phyloP scores from a whole-genome alignment of 306 rosid genomes.

The Cucurbita argyrosperma region DNA sequence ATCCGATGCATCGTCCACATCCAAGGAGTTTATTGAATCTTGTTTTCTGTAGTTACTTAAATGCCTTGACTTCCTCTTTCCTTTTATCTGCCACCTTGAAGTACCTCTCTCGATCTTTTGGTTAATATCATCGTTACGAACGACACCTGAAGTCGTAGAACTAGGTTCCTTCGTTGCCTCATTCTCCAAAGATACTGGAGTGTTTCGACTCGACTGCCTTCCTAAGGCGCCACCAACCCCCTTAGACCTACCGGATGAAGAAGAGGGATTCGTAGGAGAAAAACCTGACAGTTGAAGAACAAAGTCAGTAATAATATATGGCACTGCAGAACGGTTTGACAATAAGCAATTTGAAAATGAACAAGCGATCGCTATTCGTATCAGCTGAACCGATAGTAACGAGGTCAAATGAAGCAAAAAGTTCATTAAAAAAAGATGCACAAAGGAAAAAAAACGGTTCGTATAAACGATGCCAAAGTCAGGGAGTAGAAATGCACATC shows the following conservation, averaged over 20 bases:
- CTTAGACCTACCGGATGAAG: slow-evolving; percentile 42
- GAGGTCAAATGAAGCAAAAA: background rate
- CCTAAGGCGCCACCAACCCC: slow-evolving; percentile 22
- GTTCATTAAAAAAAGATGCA: background rate
- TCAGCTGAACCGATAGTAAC: background rate
- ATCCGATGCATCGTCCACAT: slow-evolving; percentile 36
- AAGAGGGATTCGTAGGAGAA: slow-evolving; percentile 27
- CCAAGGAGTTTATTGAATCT: slow-evolving; percentile 30
- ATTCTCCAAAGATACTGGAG: slow-evolving; percentile 28
- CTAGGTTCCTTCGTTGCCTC: slow-evolving; percentile 38
- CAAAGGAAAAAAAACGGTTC: background rate
- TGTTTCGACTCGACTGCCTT: slow-evolving; percentile 33
- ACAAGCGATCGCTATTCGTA: background rate
- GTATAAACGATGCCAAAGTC: background rate
- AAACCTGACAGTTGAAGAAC: slow-evolving; percentile 28
- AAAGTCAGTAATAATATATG: background rate
- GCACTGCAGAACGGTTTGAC: background rate
- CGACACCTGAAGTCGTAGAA: slow-evolving; percentile 29
- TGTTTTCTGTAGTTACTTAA: slow-evolving; percentile 41
- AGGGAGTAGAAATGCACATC: background rate
- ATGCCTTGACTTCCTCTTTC: slow-evolving; percentile 87
- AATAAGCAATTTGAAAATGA: background rate
- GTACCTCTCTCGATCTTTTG: slow-evolving; percentile 48
- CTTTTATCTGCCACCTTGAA: slow-evolving; percentile 92
- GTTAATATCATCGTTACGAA: slow-evolving; percentile 17